phyloP scores from a whole-genome alignment of 139 green algal genomes.

The Haematococcus sp. region DNA sequence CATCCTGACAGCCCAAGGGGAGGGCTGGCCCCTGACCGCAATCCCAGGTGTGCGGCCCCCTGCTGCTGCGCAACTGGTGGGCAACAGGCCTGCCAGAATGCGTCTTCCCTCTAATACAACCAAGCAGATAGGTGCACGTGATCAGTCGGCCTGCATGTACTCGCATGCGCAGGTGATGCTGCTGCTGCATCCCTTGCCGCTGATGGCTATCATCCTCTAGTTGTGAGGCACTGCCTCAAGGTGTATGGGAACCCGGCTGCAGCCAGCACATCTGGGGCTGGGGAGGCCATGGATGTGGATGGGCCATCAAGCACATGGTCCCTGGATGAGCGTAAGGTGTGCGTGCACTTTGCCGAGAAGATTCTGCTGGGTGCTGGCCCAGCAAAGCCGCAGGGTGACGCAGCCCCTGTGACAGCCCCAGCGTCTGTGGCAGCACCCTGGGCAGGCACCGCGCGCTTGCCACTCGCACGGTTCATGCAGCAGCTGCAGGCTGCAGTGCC shows the following conservation, averaged over 20 bases:
- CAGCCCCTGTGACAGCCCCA: constrained; percentile 2
- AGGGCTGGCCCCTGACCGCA: constrained; percentile 13
- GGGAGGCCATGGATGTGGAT: neutral
- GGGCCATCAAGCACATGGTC: neutral
- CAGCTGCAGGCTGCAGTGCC: constrained; percentile 20
- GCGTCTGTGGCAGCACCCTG: neutral
- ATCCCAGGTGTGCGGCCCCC: neutral
- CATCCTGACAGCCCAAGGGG: constrained; percentile 27
- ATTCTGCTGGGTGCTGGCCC: constrained; percentile 13
- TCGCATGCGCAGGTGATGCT: neutral
- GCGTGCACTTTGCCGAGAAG: constrained; percentile 42
- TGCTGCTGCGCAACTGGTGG: no score
- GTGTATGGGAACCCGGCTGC: constrained; percentile 27
- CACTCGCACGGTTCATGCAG: neutral
- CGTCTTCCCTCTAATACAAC: no score
- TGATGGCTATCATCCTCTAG: constrained; percentile 32
- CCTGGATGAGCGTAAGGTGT: constrained; percentile 30
- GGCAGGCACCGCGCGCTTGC: neutral
- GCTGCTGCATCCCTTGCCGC: constrained; percentile 5
- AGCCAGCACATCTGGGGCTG: neutral
- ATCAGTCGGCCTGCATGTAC: no score
- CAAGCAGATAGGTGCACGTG: no score
- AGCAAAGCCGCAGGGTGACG: constrained; percentile 1
- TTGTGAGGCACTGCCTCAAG: constrained; percentile 53
- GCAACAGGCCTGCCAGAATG: no score